phyloP scores from a whole-genome alignment of 768 basidiomycete genomes.

The Cystobasidium ongulense region DNA sequence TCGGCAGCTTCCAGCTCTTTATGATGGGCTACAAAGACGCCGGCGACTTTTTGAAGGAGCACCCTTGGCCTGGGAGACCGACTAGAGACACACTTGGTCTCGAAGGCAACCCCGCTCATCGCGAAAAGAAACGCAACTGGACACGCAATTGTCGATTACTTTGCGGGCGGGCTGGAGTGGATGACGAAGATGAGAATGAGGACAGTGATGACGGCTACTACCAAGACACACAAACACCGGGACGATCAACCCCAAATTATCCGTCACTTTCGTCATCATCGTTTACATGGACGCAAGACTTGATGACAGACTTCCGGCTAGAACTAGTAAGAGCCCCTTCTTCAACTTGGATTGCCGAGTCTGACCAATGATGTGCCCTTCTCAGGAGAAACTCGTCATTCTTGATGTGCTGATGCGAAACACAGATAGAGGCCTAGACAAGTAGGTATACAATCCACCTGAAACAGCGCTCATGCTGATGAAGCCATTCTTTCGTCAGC shows the following conservation, averaged over 20 bases:
- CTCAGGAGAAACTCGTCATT: slow-evolving; percentile 72
- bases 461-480: neutral
- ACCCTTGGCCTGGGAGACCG: slow-evolving; percentile 65
- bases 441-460: slow-evolving; percentile 49
- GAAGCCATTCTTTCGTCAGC: slow-evolving; percentile 35
- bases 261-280: slow-evolving; percentile 38
- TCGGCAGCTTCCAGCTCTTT: slow-evolving; percentile 84
- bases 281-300: slow-evolving; percentile 71
- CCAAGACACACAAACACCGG: slow-evolving; percentile 49
- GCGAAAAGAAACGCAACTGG: slow-evolving; percentile 3
- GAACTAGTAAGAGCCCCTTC: slow-evolving; percentile 57
- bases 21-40: slow-evolving; percentile 80
- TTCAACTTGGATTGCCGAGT: too few relatives aligned
- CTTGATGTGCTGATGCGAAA: slow-evolving; percentile 88
- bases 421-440: slow-evolving; percentile 79
- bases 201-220: slow-evolving; percentile 55
- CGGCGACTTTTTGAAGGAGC: slow-evolving; percentile 71
- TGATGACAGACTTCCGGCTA: slow-evolving; percentile 75
- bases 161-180: slow-evolving; percentile 75
- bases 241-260: slow-evolving; percentile 39
- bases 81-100: slow-evolving; percentile 18
- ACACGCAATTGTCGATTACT: slow-evolving; percentile 43
- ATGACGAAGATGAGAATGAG: slow-evolving; percentile 53
- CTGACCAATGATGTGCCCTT: too few relatives aligned
- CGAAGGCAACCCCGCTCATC: neutral